These are phyloP conservation scores for Heliamphora ciliata DNA, from an alignment of 179 eudicot genomes.

Conservation along the genomic window DNA sequence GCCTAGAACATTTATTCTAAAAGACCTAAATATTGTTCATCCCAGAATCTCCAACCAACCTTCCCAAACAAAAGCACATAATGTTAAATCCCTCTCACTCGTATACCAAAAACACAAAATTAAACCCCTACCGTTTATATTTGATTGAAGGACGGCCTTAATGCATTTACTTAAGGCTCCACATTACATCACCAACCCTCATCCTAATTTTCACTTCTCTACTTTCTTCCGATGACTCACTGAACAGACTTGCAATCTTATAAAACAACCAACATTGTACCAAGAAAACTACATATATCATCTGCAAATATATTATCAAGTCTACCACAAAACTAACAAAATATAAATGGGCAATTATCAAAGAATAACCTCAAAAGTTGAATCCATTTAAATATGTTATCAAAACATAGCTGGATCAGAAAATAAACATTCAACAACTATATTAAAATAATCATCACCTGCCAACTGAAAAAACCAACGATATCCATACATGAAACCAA, in stretches of 20 bases:
- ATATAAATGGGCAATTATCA: neutral
- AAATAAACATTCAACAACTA: neutral
- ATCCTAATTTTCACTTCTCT: neutral
- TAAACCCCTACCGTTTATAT: neutral
- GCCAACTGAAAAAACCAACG: neutral
- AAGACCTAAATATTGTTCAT: neutral
- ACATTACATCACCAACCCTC: neutral
- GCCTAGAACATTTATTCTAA: neutral
- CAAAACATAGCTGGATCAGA: neutral
- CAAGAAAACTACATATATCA: neutral
- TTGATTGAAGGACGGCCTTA: neutral
- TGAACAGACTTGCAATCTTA: neutral
- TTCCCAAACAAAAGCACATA: neutral
- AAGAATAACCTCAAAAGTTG: neutral
- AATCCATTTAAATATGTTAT: neutral
- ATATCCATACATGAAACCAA: conserved; percentile 6
- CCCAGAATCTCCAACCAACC: neutral
- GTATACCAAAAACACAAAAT: neutral
- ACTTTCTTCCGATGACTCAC: neutral
- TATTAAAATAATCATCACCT: conserved; percentile 8
- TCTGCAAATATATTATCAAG: neutral
- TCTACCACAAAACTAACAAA: neutral
- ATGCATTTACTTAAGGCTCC: neutral
- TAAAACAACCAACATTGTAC: neutral
- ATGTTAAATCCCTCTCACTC: too few species aligned